Conservation (phyloP, 495 filamentous ascomycete species). For the Podospora tetraspora region DNA sequence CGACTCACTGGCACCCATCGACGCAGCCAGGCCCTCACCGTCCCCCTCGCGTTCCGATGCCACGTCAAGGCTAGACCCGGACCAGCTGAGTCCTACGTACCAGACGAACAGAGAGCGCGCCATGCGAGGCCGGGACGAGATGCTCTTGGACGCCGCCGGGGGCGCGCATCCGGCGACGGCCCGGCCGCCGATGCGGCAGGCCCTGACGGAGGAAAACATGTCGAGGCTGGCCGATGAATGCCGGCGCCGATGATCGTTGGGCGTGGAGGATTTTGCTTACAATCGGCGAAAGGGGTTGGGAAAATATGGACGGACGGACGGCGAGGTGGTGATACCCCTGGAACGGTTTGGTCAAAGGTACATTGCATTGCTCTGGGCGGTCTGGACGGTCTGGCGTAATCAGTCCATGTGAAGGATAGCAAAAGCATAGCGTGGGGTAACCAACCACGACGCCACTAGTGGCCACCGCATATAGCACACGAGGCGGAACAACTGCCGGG, state of each 20-base stretch:
- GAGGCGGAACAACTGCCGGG: background rate
- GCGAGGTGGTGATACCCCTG: background rate
- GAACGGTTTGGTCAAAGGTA: background rate
- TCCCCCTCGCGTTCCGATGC: background rate
- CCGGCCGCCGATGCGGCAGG: slow-evolving; percentile 20
- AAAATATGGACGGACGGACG: background rate
- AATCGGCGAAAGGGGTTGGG: background rate
- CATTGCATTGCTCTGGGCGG: background rate
- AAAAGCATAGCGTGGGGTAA: background rate
- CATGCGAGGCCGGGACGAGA: slow-evolving; percentile 32
- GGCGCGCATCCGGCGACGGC: slow-evolving; percentile 10
- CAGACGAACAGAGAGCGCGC: slow-evolving; percentile 25
- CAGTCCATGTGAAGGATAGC: background rate
- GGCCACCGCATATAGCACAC: background rate
- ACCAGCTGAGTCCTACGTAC: slow-evolving; percentile 22
- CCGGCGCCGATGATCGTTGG: background rate
- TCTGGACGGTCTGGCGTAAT: background rate
- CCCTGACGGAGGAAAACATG: slow-evolving; percentile 37
- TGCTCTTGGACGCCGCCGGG: slow-evolving; percentile 34
- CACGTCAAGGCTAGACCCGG: slow-evolving; percentile 6
- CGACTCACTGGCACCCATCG: background rate
- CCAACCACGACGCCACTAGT: background rate
- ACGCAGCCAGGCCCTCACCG: background rate
- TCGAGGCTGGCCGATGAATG: slow-evolving; percentile 25
- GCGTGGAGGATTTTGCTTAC: background rate